Conservation (phyloP, 2,329 filamentous ascomycete species). For the Allantophomopsis cytisporea region DNA sequence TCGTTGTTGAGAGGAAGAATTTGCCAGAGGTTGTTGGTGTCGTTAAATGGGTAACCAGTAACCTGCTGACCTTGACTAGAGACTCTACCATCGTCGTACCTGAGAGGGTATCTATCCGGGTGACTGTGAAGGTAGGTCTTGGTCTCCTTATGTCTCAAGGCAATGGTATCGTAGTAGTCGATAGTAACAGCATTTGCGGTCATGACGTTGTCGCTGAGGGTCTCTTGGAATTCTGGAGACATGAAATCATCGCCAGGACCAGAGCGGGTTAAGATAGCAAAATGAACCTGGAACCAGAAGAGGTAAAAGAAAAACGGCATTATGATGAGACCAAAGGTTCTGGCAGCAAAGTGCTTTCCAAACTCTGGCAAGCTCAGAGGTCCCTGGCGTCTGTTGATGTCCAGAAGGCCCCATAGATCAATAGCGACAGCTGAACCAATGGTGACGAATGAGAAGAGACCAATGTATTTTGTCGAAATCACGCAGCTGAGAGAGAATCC, state of each 20-base stretch:
- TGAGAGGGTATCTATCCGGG: constrained; percentile 73
- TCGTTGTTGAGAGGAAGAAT: constrained; percentile 59
- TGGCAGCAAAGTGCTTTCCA: constrained; percentile 78
- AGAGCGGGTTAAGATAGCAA: constrained; percentile 74
- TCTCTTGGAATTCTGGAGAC: constrained; percentile 96
- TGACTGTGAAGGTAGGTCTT: constrained; percentile 95
- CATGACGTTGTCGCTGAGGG: constrained; percentile 89
- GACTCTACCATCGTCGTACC: constrained; percentile 94
- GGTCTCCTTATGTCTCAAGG: constrained; percentile 91
- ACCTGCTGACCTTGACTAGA: constrained; percentile 97
- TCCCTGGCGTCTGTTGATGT: constrained; percentile 74
- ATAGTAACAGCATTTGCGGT: constrained; percentile 74
- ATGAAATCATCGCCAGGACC: constrained; percentile 98
- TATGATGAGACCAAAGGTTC: constrained; percentile 73
- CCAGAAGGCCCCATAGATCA: constrained; percentile 87
- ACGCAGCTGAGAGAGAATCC: constrained; percentile 92
- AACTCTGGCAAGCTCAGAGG: constrained; percentile 70
- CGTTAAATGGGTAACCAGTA: constrained; percentile 94
- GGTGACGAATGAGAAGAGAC: constrained; percentile 91
- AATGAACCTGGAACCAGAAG: constrained; percentile 99
- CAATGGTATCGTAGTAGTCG: constrained; percentile 80
- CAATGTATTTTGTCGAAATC: constrained; percentile 97
- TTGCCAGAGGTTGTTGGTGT: constrained; percentile 98
- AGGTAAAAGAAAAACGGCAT: constrained; percentile 96
- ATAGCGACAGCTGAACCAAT: constrained; percentile 89